Evolutionary conservation across 176 grass and related monocot genomes (phyloP), one percentile per base, ranked within the genome.

Genomic region (Cenchrus purpureus): DNA sequence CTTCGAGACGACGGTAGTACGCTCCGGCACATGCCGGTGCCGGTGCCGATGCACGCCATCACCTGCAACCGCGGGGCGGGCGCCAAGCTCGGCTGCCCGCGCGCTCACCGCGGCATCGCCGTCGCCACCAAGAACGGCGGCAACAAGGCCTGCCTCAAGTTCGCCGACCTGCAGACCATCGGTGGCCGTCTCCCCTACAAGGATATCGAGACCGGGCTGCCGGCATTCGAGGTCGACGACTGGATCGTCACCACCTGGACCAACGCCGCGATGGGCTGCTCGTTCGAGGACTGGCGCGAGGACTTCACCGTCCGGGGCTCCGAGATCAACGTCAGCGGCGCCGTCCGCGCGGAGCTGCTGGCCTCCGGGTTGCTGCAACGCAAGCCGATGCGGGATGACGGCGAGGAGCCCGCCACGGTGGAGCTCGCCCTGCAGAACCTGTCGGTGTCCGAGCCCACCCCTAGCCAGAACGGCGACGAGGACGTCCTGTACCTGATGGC

Each of bases 401-500:
- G 19, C 14, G n/a, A 48, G 5, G 22, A 44, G 37, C 37, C 37
- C 37, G 37, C 37, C 0, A 15, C 20, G 0, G 42, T 25, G 42
- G 40, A 82, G 20, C 34, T 56, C 5, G 54, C 53, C 2, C 11
- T 72, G 22, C 66, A 60, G 8, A 82, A 72, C 17, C 67, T 82
- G 8, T 25, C 3, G 2, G 54, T 72, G 80, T 60, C 40, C 12
- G n/a, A 82, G 2, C 80, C 80, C 5, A 2, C 5, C 2, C 22
- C 25, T 0, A 40, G 79, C 51, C 55, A 22, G 52, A 19, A 71
- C 7, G 37, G 13, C 0, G 66, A 67, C 1, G 66, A 52, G 5
- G 50, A 44, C n/a, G 52, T 70, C 5, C 10, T 81, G 9, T 81
- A 81, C 19, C 3, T 81, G 31, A 44, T 54, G 34, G 65, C 79